phyloP scores from a whole-genome alignment of 1,139 yeast genomes.

The Groenewaldozyma auringiensis region DNA sequence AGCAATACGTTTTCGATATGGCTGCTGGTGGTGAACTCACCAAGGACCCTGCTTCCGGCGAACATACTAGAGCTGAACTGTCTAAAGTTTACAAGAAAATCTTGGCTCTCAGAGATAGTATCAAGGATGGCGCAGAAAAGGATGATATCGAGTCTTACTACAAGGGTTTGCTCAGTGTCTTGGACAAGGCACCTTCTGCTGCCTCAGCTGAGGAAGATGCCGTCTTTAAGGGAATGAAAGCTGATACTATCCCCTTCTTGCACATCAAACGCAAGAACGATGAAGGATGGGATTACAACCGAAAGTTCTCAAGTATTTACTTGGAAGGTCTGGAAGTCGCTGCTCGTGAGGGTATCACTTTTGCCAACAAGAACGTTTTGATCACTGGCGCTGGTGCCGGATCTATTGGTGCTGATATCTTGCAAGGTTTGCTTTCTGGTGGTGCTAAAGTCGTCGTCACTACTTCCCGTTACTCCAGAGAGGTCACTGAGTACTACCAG shows the following conservation, averaged over 20 bases:
- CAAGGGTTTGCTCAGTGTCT: slow-evolving; percentile 66
- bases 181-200: slow-evolving; percentile 56
- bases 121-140: slow-evolving; percentile 35
- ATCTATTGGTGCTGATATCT: slow-evolving; percentile 94
- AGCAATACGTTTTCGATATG: slow-evolving; percentile 94
- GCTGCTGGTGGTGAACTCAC: slow-evolving; percentile 90
- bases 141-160: slow-evolving; percentile 69
- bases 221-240: slow-evolving; percentile 27
- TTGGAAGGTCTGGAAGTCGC: slow-evolving; percentile 88
- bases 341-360: slow-evolving; percentile 85
- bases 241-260: slow-evolving; percentile 90
- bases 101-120: slow-evolving; percentile 42
- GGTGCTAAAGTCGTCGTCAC: slow-evolving; percentile 97
- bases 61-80: slow-evolving; percentile 58
- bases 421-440: slow-evolving; percentile 92
- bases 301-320: slow-evolving; percentile 64
- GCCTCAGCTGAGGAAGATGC: slow-evolving; percentile 37
- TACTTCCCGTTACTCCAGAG: slow-evolving; percentile 89
- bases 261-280: slow-evolving; percentile 69
- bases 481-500: slow-evolving; percentile 94
- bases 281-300: slow-evolving; percentile 81
- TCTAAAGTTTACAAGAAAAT: slow-evolving; percentile 78
- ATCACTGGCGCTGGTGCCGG: slow-evolving; percentile 99
- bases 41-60: slow-evolving; percentile 53
- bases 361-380: slow-evolving; percentile 80